Conservation (phyloP, 2,329 filamentous ascomycete species). For the Blumeriella jaapii region DNA sequence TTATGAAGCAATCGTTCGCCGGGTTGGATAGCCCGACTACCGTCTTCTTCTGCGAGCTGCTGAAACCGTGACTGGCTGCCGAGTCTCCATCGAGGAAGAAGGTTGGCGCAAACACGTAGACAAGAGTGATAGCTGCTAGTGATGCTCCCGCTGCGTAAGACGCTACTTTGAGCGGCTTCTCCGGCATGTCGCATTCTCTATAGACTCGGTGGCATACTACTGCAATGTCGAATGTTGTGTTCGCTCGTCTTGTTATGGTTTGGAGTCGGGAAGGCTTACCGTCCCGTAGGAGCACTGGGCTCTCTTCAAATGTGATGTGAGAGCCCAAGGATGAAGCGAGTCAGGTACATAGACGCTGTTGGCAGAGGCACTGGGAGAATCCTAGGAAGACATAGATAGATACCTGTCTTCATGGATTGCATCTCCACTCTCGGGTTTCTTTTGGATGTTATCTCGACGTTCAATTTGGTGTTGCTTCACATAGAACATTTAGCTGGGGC, state of each 20-base stretch:
- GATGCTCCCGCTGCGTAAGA: slow-evolving; percentile 94
- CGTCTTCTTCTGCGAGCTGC: slow-evolving; percentile 57
- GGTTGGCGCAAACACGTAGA: slow-evolving; percentile 97
- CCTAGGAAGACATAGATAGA: too few species aligned
- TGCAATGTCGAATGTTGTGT: slow-evolving; percentile 1
- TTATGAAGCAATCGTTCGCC: slow-evolving; percentile 95
- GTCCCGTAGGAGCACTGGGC: too few species aligned
- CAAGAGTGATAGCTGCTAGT: slow-evolving; percentile 83
- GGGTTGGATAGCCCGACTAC: slow-evolving; percentile 83
- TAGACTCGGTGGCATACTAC: neutral
- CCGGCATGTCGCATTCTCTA: slow-evolving; percentile 47
- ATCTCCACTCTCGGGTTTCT: too few species aligned
- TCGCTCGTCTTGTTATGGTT: slow-evolving; percentile 1
- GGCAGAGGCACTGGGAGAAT: too few species aligned
- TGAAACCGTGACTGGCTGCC: slow-evolving; percentile 39
- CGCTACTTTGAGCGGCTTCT: slow-evolving; percentile 71
- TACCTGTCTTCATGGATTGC: too few species aligned
- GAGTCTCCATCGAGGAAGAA: slow-evolving; percentile 85
- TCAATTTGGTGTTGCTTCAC: too few species aligned
- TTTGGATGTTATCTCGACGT: too few species aligned
- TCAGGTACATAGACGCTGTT: too few species aligned
- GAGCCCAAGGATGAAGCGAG: too few species aligned
- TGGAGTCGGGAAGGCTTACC: too few species aligned
- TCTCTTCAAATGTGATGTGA: too few species aligned
- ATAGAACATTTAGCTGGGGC: too few species aligned